These are phyloP conservation scores for Debaryomyces fabryi DNA, from an alignment of 1,139 yeast species.

Conservation along the genomic window DNA sequence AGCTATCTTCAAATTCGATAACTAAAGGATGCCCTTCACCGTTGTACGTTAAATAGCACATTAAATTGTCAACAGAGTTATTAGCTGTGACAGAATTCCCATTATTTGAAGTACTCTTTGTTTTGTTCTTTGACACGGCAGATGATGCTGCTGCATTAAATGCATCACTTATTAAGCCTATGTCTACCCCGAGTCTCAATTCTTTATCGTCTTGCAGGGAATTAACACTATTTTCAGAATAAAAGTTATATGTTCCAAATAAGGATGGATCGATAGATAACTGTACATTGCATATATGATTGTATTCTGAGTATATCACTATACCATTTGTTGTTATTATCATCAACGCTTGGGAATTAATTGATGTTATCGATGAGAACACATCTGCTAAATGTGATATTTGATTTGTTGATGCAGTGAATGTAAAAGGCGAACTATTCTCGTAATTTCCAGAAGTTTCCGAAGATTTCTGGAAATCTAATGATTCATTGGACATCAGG, in stretches of 20 bases:
- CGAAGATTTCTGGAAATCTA: background rate
- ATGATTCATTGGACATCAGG: background rate
- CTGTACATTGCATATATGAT: constrained; percentile 42
- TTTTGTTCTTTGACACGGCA: constrained; percentile 4
- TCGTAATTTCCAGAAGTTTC: background rate
- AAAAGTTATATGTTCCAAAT: constrained; percentile 33
- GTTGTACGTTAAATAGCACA: constrained; percentile 43
- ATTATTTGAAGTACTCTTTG: constrained; percentile 8
- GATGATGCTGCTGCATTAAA: constrained; percentile 32
- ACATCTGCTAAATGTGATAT: constrained; percentile 44
- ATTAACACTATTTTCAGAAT: constrained; percentile 15
- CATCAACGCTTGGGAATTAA: constrained; percentile 40
- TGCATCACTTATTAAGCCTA: constrained; percentile 37
- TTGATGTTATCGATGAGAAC: constrained; percentile 35
- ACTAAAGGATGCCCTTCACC: constrained; percentile 69
- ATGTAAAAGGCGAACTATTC: constrained; percentile 14
- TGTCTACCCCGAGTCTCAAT: constrained; percentile 42
- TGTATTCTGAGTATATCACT: constrained; percentile 37
- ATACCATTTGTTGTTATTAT: constrained; percentile 37
- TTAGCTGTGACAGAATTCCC: constrained; percentile 8
- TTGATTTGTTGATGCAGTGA: constrained; percentile 43
- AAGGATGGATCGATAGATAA: constrained; percentile 41
- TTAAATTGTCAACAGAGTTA: constrained; percentile 19
- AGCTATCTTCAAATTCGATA: constrained; percentile 70
- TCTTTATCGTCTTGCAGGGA: constrained; percentile 19